Percentiles rank a stretch among this genome's conserved stretches.
phyloP scores from a whole-genome alignment of 371 early-diverging fungal genomes.

The Actinomortierella ambigua region DNA sequence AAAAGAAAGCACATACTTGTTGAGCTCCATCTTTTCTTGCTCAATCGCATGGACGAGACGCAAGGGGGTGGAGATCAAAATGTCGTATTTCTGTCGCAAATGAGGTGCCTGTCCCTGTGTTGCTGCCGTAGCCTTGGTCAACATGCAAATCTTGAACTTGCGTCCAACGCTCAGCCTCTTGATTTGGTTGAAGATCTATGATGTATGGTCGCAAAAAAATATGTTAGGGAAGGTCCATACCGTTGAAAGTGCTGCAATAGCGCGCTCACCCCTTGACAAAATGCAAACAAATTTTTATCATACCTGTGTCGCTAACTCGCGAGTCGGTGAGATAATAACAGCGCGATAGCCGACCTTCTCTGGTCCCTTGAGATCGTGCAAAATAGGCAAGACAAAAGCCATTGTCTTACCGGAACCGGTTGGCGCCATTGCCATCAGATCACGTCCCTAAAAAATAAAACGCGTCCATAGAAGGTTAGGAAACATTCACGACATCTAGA shows the following conservation, averaged over 20 bases:
- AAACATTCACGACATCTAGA: too few relatives aligned
- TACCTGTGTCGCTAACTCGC: constrained; percentile 97
- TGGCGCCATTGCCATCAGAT: constrained; percentile 92
- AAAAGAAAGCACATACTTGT: constrained; percentile 49
- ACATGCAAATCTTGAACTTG: constrained; percentile 74
- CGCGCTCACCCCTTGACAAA: too few relatives aligned
- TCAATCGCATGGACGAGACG: constrained; percentile 90
- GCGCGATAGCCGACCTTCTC: constrained; percentile 83
- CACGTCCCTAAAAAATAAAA: constrained; percentile 62
- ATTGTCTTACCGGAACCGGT: constrained; percentile 99
- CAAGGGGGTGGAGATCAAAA: constrained; percentile 90
- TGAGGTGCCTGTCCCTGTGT: constrained; percentile 70
- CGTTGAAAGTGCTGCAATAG: too few relatives aligned
- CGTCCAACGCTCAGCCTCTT: constrained; percentile 70
- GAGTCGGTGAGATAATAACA: constrained; percentile 94
- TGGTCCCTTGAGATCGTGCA: constrained; percentile 80
- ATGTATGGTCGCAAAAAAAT: too few relatives aligned
- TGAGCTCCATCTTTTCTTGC: constrained; percentile 76
- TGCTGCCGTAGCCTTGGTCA: constrained; percentile 78
- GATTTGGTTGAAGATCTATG: constrained; percentile 79
- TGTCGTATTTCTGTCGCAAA: constrained; percentile 79
- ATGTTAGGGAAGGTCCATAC: too few relatives aligned
- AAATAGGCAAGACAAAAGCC: constrained; percentile 92
- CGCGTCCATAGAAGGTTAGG: too few relatives aligned
- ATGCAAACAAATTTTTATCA: not conserved